These are phyloP conservation scores for Metahyphopichia silvanorum DNA, from an alignment of 805 yeast genomes.

Conservation along the genomic window DNA sequence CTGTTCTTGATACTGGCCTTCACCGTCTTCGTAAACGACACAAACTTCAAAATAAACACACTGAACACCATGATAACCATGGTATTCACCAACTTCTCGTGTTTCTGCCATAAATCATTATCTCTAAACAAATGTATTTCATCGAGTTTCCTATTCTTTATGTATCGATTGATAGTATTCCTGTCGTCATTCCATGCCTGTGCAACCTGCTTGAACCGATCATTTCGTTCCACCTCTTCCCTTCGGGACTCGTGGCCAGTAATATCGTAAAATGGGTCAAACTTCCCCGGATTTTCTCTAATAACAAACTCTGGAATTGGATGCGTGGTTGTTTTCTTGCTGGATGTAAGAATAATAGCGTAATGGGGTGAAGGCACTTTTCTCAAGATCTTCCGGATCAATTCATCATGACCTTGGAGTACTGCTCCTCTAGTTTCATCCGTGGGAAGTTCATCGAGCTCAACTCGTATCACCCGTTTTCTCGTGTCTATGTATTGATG, in stretches of 20 bases:
- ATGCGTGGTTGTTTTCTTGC: conserved; percentile 16
- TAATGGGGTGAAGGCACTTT: conserved; percentile 73
- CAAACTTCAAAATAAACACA: conserved; percentile 2
- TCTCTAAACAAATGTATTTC: conserved; percentile 39
- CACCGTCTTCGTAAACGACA: conserved; percentile 2
- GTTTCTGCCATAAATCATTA: conserved; percentile 45
- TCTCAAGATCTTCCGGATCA: conserved; percentile 54
- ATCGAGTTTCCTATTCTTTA: conserved; percentile 25
- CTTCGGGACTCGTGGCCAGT: conserved; percentile 49
- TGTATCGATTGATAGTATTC: conserved; percentile 28
- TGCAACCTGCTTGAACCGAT: conserved; percentile 26
- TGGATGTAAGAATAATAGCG: conserved; percentile 54
- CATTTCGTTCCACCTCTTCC: conserved; percentile 54
- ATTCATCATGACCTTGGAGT: conserved; percentile 41
- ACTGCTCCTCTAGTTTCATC: conserved; percentile 19
- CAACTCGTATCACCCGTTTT: conserved; percentile 59
- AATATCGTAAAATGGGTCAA: conserved; percentile 54
- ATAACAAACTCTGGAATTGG: conserved; percentile 30
- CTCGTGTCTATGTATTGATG: conserved; percentile 60
- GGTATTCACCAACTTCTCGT: conserved; percentile 45
- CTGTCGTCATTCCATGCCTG: conserved; percentile 23
- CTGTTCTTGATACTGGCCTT: background rate
- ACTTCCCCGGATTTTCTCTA: conserved; percentile 26
- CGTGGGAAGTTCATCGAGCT: conserved; percentile 47
- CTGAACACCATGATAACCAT: conserved; percentile 24